Evolutionary conservation across 805 yeast genomes (phyloP).

Genomic region (Wickerhamiella bombiphila): DNA sequence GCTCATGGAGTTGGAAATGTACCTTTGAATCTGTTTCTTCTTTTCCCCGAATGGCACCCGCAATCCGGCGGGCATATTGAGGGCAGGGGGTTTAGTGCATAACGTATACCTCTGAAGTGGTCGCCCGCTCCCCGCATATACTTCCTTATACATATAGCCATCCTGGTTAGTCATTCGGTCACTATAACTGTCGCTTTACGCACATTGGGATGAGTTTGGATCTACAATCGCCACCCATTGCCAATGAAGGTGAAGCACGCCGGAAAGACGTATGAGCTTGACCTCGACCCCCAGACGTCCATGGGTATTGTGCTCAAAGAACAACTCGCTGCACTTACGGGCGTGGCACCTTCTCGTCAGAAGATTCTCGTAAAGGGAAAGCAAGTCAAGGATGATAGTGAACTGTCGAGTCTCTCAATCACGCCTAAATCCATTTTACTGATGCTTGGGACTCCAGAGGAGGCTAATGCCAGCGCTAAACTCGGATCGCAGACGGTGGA

Average conservation of each 20-base stretch:
- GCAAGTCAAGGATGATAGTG: slow-evolving; percentile 60
- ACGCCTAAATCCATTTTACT: slow-evolving; percentile 57
- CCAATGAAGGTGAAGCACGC: slow-evolving; percentile 46
- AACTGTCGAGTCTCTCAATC: slow-evolving; percentile 36
- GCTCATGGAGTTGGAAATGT: too few species aligned
- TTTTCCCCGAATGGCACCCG: too few species aligned
- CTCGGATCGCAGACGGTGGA: slow-evolving; percentile 27
- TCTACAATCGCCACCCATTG: slow-evolving; percentile 4
- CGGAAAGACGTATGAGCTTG: slow-evolving; percentile 48
- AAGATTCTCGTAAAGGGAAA: slow-evolving; percentile 84
- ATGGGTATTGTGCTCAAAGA: slow-evolving; percentile 51
- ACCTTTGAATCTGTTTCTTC: too few species aligned
- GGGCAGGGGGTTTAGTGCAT: too few species aligned
- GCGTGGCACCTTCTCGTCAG: slow-evolving; percentile 79
- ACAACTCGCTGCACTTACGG: slow-evolving; percentile 57
- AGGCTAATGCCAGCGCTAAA: slow-evolving; percentile 27
- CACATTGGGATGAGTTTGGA: too few species aligned
- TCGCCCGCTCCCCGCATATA: too few species aligned
- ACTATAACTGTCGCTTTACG: too few species aligned
- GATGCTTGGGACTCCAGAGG: slow-evolving; percentile 65
- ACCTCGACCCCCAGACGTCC: slow-evolving; percentile 37
- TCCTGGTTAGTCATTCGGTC: too few species aligned
- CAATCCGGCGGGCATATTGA: too few species aligned
- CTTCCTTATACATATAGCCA: too few species aligned
- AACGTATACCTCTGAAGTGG: too few species aligned